Base-by-base conservation (phyloP, 2,329 filamentous ascomycete genomes). In the Scopulariopsis brevicaulis region DNA sequence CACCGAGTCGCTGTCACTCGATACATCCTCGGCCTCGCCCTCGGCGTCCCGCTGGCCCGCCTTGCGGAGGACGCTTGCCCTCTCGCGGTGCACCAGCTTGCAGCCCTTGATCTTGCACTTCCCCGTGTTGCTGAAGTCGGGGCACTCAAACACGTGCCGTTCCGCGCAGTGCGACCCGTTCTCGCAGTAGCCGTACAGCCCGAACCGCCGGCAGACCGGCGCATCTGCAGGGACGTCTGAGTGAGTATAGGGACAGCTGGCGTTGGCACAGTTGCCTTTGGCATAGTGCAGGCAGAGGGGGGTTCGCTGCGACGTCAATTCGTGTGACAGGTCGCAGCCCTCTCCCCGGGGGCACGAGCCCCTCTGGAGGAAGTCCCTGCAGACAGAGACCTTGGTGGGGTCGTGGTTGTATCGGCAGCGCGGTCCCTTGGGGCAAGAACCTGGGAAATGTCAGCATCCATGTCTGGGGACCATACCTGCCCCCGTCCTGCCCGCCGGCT, bases 121-220 rank as follows among this genome's bases (percentile, higher is more conserved):
- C 66, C 93, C 93, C 60, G 83, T 90, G 73, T 96, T 96, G 80
- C 90, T 89, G 77, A 95, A 96, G 70, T 96, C 89, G 62, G 94
- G 93, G 72, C 94, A 97, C 72, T 97, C 93, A 73, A 87, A 87
- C 59, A 93, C 87, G 75, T 99, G 94, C 61, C 91, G 87, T 62
- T 94, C 84, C 60, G 82, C 73, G 73, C 94, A 97, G 58, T 78
- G 73, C 58, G 81, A 79, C 60, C 93, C 94, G 69, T 88, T 89
- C 61, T 88, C 85, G 75, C 94, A 97, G 72, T 91, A 97, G 57
- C 94, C 93, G 67, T 92, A 81, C 57, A 85, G 83, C 32, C 89
- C 93, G 76, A 99, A 97, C 22, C 83, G 74, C 65, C 85, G 82
- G 74, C 94, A 99, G 54, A 96, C 89, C 34, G 81, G 84, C 55